Base-by-base conservation (phyloP, 768 basidiomycete genomes). In the Lactarius psammicola region DNA sequence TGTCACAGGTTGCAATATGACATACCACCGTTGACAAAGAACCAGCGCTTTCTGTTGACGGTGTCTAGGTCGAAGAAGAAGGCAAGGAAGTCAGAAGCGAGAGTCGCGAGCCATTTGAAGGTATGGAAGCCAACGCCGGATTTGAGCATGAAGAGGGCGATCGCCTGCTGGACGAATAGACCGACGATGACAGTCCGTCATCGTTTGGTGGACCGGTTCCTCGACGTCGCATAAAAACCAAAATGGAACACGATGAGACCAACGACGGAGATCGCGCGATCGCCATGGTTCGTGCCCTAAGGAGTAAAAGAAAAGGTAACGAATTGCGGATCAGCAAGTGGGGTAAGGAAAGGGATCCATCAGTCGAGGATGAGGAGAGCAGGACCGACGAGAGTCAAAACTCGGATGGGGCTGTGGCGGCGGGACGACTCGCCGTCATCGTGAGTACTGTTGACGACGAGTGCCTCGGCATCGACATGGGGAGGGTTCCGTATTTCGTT, bases 111-210 rank as follows among this genome's bases (percentile, higher is more conserved):
- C 85, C 90, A 94, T 59, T 80, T 82, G 82, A 97, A 95, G 62
- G 95, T 83, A 23, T 82, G 82, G 76, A 89, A 94, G 26, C 94
- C 94, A 55, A 92, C 93, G 54, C 79, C 78, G 15, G 87, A 84
- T 79, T 94, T 95, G 71, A 97, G 82, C 38, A 95, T 95, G 74
- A 96, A 94, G 53, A 96, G 81, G 1, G 94, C 94, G 56, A 95
- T 84, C n/a, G 80, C 84, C 78, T 95, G 93, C 74, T 97, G 94
- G 51, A 89, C 71, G 76, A 94, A n/a, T n/a, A n/a, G n/a, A n/a
- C n/a, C n/a, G n/a, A n/a, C n/a, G n/a, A n/a, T n/a, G n/a, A n/a
- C n/a, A n/a, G n/a, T n/a, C n/a, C n/a, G n/a, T n/a, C n/a, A n/a
- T n/a, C n/a, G n/a, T n/a, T n/a, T n/a, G n/a, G n/a, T n/a, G n/a